Percentiles rank a stretch among this genome's conserved stretches.
phyloP scores from a whole-genome alignment of 2,329 filamentous ascomycete genomes.

The Cladosporium cucumerinum region DNA sequence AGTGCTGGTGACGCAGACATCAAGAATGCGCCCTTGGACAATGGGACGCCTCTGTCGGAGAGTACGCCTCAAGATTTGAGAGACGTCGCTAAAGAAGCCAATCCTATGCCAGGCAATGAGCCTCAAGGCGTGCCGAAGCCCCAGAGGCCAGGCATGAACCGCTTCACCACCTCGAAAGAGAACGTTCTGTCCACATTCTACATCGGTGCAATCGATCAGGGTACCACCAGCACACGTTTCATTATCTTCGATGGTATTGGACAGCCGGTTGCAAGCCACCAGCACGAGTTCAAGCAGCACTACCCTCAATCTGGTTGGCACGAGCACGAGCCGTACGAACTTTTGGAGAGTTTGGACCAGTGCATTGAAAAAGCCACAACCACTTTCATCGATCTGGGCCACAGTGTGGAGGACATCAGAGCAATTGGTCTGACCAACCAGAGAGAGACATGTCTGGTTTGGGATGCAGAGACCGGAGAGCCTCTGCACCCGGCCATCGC shows the following conservation, averaged over 20 bases:
- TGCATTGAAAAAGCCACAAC: constrained; percentile 74
- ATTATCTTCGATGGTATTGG: constrained; percentile 82
- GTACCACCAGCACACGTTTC: constrained; percentile 85
- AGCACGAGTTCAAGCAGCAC: constrained; percentile 80
- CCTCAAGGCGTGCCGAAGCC: constrained; percentile 10
- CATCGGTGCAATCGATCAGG: constrained; percentile 85
- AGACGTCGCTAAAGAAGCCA: constrained; percentile 3
- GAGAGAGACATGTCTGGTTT: constrained; percentile 81
- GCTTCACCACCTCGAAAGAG: constrained; percentile 35
- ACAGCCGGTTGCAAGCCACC: constrained; percentile 75
- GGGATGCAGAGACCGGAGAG: constrained; percentile 75
- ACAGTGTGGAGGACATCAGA: constrained; percentile 64
- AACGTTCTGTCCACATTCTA: constrained; percentile 50
- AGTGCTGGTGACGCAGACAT: constrained; percentile 12
- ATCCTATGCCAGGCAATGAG: background rate
- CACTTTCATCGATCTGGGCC: constrained; percentile 65
- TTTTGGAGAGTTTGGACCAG: constrained; percentile 67
- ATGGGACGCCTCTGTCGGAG: background rate
- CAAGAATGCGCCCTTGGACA: constrained; percentile 12
- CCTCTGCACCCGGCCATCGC: constrained; percentile 78
- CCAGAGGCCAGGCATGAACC: constrained; percentile 27
- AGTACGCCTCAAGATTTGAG: constrained; percentile 3
- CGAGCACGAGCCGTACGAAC: constrained; percentile 75
- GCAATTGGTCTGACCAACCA: constrained; percentile 83
- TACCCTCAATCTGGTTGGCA: constrained; percentile 90